Base-by-base conservation (phyloP, 352 stramenopile genomes). In the Globisporangium irregulare region DNA sequence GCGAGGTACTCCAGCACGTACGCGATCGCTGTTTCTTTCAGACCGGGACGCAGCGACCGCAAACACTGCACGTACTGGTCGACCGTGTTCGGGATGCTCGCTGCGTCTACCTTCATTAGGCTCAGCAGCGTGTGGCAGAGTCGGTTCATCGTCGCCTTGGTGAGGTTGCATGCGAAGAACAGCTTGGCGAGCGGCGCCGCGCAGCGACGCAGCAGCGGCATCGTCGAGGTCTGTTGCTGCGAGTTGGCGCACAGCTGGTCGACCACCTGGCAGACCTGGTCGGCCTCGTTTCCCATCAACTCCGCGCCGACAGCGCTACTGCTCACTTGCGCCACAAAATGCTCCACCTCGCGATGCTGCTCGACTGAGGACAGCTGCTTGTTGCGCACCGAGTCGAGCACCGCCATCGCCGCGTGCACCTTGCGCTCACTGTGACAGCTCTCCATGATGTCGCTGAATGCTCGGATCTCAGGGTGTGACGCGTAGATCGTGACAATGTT, bases 61-160 rank as follows among this genome's bases (percentile, higher is more conserved):
- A 93, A 66, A 57, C 85, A 89, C 51, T 77, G 60, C 9, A 92
- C 70, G 61, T 86, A 91, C 27, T 75, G 68, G 6, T 76, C 59
- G 59, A 87, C 75, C 18, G 87, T 69, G 4, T 63, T 29, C 20
- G 75, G 51, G 0, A 87, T 72, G 46, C 73, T 80, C 22, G 72
- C 34, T 1, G 77, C 64, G 64, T 93, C 84, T 15, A 73, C 68
- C 50, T 82, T 85, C 69, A 92, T 82, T 4, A 92, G 63, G 18
- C 76, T 72, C 29, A 95, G 57, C 34, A 93, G 71, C 29, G 86
- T 82, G 68, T 92, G 87, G 63, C 87, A 93, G 34, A 93, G 59
- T 24, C 70, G 63, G 32, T 78, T 81, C 74, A 90, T 89, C 5
- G 77, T 68, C 34, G 76, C 66, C 77, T 91, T 93, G 18, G 80